Base-by-base conservation (phyloP, 1,139 yeast genomes). In the Geotrichum klebahnii region DNA sequence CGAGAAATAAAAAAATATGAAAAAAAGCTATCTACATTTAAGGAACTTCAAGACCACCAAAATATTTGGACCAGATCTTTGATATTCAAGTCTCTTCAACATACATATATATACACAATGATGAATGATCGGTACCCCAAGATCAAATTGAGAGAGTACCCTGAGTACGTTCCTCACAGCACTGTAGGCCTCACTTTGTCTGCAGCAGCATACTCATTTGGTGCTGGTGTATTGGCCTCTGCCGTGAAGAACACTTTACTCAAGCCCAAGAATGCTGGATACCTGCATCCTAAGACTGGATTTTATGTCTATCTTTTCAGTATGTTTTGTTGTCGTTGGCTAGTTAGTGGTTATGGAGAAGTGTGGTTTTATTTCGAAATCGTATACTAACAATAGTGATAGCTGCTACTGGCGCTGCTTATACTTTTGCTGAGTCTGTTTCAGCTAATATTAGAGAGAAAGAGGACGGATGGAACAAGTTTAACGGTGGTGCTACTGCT, bases 401-500 rank as follows among this genome's bases (percentile, higher is more conserved):
- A 56, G 67, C 68, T 33, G 60, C 67, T 17, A 64, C 63, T 17
- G 74, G 74, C 24, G 67, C 73, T n/a, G 64, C 72, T 19, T 75
- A 64, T 62, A 63, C 68, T 44, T 68, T 73, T 51, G 66, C 66
- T 12, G 69, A 71, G 38, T 59, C 69, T 17, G 68, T 72, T 2
- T 51, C 72, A 10, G 67, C 76, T 46, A 76, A 76, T 59, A 59
- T 76, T 52, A 65, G 77, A 46, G 72, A 71, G 57, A 64, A 66
- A 55, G 71, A 71, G 52, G 75, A 74, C 46, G 73, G 78, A 2
- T 58, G 68, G 46, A 77, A 74, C 59, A 74, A 76, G 48, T 71
- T 76, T 54, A 61, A 67, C 45, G 80, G 82, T 34, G 81, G 81
- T 39, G 69, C 73, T 24, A 65, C 75, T 22, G 77, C 79, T 38